Evolutionary conservation across 768 basidiomycete species (phyloP), one percentile per base, ranked within the genome.

Genomic region (Suillus ampliporus): DNA sequence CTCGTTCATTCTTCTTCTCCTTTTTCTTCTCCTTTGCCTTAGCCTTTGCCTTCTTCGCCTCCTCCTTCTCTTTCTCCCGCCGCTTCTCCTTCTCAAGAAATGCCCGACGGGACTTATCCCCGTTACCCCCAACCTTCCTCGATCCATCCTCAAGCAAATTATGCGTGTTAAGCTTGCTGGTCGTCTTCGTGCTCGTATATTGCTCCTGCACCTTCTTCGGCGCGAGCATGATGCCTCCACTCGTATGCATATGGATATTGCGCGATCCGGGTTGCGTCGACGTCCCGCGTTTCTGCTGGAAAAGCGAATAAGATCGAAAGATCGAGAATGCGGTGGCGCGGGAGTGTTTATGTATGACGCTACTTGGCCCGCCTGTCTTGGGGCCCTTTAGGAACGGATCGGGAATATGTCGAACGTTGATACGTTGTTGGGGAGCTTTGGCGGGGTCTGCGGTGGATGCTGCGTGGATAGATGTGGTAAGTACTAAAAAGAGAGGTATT

Each of bases 311-410:
- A 60, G 85, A 84, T 51, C 92, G 85, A 73, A 89, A 88, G 53
- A 94, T 85, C 0, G 92, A 92, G 74, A 92, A 93, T 1, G 90
- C 92, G 35, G 84, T 77, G 4, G 89, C 89, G 60, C 89, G 86
- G 1, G 92, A 91, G 71, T 94, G 92, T 67, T 91, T 91, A 75
- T 94, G 93, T 37, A 94, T 86, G 59, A 89, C 87, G 38, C 85
- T 82, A 26, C 80, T 78, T 0, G 91, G 90, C 1, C 90, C 89
- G 38, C 81, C 82, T 37, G 74, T 76, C 7, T 73, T 76, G 40
- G 79, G 80, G 5, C 71, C 76, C 37, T 72, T 74, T n/a, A 77
- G 73, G 63, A 78, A 83, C 0, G 82, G 81, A 64, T 84, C 86
- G 28, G 81, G 78, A 59, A 86, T 79, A 61, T 86, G 86, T 9